Base-by-base conservation (phyloP, 805 yeast species). In the Cyberlindnera americana region DNA sequence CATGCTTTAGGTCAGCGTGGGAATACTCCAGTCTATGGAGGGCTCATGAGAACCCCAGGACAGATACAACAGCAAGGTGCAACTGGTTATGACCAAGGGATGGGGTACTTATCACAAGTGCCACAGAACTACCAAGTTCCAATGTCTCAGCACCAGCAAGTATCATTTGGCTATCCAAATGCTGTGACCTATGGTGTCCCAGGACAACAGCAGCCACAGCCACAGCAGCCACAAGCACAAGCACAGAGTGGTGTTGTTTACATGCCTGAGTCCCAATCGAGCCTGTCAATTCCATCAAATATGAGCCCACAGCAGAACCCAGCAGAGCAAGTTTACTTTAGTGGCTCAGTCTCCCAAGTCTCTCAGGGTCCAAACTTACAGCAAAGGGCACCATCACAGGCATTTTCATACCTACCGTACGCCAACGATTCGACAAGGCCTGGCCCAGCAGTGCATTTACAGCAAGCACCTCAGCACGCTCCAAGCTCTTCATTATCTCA, bases 121-220 rank as follows among this genome's bases (percentile, higher is more conserved):
- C 24, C 33, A 21, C 19, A 19, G 19, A 22, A 21, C 8, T 22
- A 26, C 13, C 33, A 30, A 17, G 16, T 14, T 10, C 33, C 14
- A 19, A 19, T 19, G 6, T 15, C 35, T 5, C 35, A 32, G 15
- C 21, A 15, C 5, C 28, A 22, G 13, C 35, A 22, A 11, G 5
- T 28, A 16, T 12, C 22, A 29, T 34, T 33, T 28, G 37, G 30
- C 4, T 25, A 29, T 24, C 33, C 38, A 19, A 15, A 28, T 6
- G 15, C 29, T 4, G 35, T 33, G 9, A 18, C 19, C 6, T 22
- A 22, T 18, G 19, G 28, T 7, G 14, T 13, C 3, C 28, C 14
- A 8, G n/a, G 21, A 15, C 31, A 34, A 9, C 39, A 7, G 13
- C 29, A 19, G 21, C 35, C 31, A 17, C 6, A 7, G 16, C 15